Percentiles rank a stretch among this genome's conserved stretches.
These are phyloP conservation scores for Vinca minor DNA, from an alignment of 257 asterid species.

Conservation along the genomic window DNA sequence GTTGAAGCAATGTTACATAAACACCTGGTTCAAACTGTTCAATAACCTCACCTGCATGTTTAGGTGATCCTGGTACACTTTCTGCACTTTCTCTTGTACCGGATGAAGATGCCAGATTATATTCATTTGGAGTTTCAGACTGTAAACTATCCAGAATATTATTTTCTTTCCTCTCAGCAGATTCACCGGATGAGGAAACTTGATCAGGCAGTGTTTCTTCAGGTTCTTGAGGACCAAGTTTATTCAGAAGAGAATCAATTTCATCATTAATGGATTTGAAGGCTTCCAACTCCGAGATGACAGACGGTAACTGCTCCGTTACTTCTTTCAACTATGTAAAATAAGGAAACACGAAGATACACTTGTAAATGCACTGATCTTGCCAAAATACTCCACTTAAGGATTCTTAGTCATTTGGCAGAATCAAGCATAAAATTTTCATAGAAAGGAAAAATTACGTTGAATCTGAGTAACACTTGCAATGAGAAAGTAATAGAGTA, in stretches of 20 bases:
- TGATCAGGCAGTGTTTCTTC: constrained; percentile 27
- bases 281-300: constrained; percentile 43
- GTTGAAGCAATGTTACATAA: constrained; percentile 57
- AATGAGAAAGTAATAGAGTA: background rate
- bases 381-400: background rate
- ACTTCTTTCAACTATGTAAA: constrained; percentile 57
- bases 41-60: constrained; percentile 46
- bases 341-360: constrained; percentile 13
- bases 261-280: constrained; percentile 40
- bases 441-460: background rate
- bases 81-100: constrained; percentile 27
- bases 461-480: background rate
- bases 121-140: constrained; percentile 28
- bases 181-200: constrained; percentile 15
- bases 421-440: background rate
- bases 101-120: constrained; percentile 33
- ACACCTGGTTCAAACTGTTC: constrained; percentile 98
- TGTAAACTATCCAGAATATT: constrained; percentile 20
- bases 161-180: constrained; percentile 15
- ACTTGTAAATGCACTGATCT: background rate
- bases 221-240: constrained; percentile 24
- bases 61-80: constrained; percentile 28
- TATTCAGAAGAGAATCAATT: constrained; percentile 47
- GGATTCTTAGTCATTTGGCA: background rate
- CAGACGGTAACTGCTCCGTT: constrained; percentile 56